A percentile compares a stretch with the other conserved stretches of the same genome.
phyloP scores from a whole-genome alignment of 805 yeast genomes.

The Middelhovenomyces tepae region DNA sequence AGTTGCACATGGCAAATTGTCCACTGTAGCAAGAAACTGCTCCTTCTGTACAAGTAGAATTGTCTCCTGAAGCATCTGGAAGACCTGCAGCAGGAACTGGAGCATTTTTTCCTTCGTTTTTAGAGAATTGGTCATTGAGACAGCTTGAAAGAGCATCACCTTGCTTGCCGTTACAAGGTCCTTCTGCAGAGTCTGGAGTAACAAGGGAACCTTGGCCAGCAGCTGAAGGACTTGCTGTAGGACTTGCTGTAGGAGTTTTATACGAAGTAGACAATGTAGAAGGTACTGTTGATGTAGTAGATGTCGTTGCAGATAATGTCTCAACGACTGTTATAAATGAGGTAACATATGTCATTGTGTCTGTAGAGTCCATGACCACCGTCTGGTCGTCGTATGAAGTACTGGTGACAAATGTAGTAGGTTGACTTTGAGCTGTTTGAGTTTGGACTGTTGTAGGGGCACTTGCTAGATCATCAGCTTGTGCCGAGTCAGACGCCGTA shows the following conservation, averaged over 20 bases:
- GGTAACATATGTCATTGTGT: too few relatives aligned
- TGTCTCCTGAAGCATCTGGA: not conserved
- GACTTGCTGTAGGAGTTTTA: too few relatives aligned
- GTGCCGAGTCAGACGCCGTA: slow-evolving; percentile 1
- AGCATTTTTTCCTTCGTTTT: not conserved
- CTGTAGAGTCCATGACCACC: too few relatives aligned
- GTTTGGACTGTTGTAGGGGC: slow-evolving; percentile 29
- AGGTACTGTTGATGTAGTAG: too few relatives aligned
- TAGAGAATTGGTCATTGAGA: slow-evolving; percentile 1
- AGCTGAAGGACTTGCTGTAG: too few relatives aligned
- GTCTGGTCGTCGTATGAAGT: slow-evolving; percentile 1
- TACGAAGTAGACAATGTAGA: too few relatives aligned
- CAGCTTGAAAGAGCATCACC: slow-evolving; percentile 1
- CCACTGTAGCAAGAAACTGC: slow-evolving; percentile 47
- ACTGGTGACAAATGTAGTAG: not conserved
- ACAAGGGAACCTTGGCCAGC: slow-evolving; percentile 5
- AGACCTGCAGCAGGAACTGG: too few relatives aligned
- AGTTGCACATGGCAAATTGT: slow-evolving; percentile 45
- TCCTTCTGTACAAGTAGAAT: slow-evolving; percentile 31
- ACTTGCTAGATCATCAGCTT: slow-evolving; percentile 4
- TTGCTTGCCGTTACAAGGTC: not conserved
- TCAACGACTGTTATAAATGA: too few relatives aligned
- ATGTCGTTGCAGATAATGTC: too few relatives aligned
- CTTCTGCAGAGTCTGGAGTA: not conserved
- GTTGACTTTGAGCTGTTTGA: too few relatives aligned